Evolutionary conservation across 2,329 filamentous ascomycete genomes (phyloP), one percentile per base, ranked within the genome.

Genomic region (Akanthomyces dipterigenus): DNA sequence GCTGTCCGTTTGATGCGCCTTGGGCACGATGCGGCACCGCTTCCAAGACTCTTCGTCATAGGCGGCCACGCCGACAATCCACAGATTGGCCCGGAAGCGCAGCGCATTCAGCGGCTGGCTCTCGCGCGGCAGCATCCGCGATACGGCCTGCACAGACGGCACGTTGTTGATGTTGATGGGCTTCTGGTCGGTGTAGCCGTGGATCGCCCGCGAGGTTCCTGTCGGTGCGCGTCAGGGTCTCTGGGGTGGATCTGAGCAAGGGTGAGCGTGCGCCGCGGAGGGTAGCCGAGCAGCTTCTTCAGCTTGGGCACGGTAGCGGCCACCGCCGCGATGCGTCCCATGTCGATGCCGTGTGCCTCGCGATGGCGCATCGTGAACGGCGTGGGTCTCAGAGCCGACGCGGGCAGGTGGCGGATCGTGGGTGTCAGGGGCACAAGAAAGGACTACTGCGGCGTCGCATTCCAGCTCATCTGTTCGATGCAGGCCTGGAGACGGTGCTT

Each of bases 131-230:
- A 66, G 51, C 2, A 64, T 54, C 1, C 50, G 56, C 0, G 65
- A 66, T 2, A 66, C 61, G 26, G 65, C 65, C 16, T 66, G 64
- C 1, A 66, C 65, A 18, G 65, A 66, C n/a, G 64, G 26, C 7
- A 66, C 34, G 58, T 60, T 65, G 55, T 65, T 66, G 55, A 66
- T 46, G 45, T 66, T 63, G 42, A 66, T 49, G 46, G 65, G 65
- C 40, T 66, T 64, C 20, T 65, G 63, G 48, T 66, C 64, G 1
- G 65, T 66, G 49, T 66, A 66, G 20, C 65, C 65, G 48, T 66
- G 65, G 4, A 65, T 62, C 1, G 65, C 58, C 18, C 64, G 64
- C 65, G 5, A 66, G 45, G 53, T 66, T 65, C 40, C 31, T 45
- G 40, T 64, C 62, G 8, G 63, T 64, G 4, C 61, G 63, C 11